phyloP scores from a whole-genome alignment of 495 filamentous ascomycete genomes.

The Melanomma pulvis-pyrius region DNA sequence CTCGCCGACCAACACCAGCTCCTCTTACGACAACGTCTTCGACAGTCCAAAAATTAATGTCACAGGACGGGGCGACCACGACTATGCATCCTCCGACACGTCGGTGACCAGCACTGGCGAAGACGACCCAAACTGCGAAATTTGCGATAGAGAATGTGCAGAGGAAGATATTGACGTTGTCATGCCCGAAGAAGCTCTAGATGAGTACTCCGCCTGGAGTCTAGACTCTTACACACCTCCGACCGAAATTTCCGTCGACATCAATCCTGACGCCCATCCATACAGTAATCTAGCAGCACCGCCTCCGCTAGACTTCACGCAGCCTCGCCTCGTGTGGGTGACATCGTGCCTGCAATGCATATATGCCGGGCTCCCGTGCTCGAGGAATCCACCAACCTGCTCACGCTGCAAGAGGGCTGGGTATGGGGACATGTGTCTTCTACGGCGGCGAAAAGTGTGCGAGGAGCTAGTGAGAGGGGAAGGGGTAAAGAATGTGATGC shows the following conservation, averaged over 20 bases:
- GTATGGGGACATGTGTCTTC: slow-evolving; percentile 22
- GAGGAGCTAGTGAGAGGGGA: slow-evolving; percentile 16
- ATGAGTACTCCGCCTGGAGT: not conserved
- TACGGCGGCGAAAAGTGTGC: slow-evolving; percentile 21
- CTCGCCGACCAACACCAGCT: slow-evolving; percentile 21
- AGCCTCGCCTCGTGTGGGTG: slow-evolving; percentile 12
- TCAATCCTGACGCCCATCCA: not conserved
- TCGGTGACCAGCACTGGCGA: not conserved
- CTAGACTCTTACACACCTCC: not conserved
- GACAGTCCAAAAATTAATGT: not conserved
- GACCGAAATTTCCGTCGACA: not conserved
- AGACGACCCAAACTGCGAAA: not conserved
- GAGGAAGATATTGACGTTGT: not conserved
- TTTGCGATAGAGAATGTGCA: no score
- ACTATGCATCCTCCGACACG: not conserved
- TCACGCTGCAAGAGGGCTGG: slow-evolving; percentile 33
- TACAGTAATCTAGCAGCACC: no score
- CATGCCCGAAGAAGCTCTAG: not conserved
- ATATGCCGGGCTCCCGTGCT: slow-evolving; percentile 30
- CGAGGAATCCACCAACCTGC: slow-evolving; percentile 27
- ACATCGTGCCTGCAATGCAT: slow-evolving; percentile 36
- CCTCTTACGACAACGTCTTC: slow-evolving; percentile 19
- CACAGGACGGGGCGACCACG: not conserved
- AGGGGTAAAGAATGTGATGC: not conserved
- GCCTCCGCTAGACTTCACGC: not conserved